These are phyloP conservation scores for Phanerodontia chrysosporium DNA, from an alignment of 768 basidiomycete genomes.

Conservation along the genomic window DNA sequence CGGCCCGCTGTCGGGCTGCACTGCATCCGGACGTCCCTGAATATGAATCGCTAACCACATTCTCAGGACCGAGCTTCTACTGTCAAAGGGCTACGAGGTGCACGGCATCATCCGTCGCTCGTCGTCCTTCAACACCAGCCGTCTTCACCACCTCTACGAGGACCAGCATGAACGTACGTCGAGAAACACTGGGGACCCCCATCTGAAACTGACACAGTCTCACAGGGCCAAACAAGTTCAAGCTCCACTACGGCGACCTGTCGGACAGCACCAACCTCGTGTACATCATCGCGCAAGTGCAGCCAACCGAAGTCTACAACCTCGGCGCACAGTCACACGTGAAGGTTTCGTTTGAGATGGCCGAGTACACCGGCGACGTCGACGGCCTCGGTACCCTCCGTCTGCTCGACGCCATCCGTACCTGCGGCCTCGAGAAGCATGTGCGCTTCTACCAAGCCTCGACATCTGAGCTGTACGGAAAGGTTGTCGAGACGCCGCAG, in stretches of 20 bases:
- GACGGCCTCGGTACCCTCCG: conserved; percentile 94
- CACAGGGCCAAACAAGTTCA: conserved; percentile 70
- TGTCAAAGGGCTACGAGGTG: conserved; percentile 87
- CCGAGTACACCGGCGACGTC: conserved; percentile 97
- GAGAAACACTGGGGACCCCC: neutral
- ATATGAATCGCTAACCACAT: neutral
- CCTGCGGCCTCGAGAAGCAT: conserved; percentile 90
- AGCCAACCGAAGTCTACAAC: conserved; percentile 96
- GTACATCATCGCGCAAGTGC: conserved; percentile 91
- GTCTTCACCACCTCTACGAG: conserved; percentile 88
- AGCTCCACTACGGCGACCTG: conserved; percentile 88
- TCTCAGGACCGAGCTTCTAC: conserved; percentile 72
- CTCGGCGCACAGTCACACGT: conserved; percentile 97
- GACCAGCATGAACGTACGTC: conserved; percentile 87
- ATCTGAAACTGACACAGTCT: conserved; percentile 20
- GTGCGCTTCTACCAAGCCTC: conserved; percentile 97
- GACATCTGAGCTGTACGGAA: conserved; percentile 95
- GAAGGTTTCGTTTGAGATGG: conserved; percentile 99
- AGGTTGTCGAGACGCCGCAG: conserved; percentile 94
- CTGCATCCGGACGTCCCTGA: neutral
- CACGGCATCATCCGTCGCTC: conserved; percentile 96
- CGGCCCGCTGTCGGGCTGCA: neutral
- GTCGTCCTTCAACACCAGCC: conserved; percentile 96
- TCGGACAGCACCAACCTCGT: conserved; percentile 97
- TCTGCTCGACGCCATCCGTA: conserved; percentile 92